Evolutionary conservation across 78 protist genomes (phyloP).

Genomic region (Dictyostelium intermedium): DNA sequence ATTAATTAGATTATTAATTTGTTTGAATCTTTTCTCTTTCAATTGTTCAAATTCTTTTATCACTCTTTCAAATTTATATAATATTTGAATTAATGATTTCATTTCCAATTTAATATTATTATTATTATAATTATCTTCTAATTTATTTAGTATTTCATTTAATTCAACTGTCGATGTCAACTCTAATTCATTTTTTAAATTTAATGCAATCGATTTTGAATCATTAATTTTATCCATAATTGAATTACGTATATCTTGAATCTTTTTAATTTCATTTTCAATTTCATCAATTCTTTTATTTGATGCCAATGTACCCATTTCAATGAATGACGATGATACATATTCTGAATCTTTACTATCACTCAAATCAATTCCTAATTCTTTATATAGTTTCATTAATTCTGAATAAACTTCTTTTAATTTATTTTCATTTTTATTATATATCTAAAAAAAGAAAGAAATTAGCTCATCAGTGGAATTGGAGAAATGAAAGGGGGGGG

Average conservation of each 20-base stretch:
- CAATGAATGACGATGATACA: not conserved
- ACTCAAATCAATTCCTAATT: not conserved
- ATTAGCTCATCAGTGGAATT: too few species aligned
- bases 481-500: too few species aligned
- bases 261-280: not conserved
- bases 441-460: not conserved
- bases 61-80: not conserved
- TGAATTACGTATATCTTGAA: not conserved
- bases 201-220: not conserved
- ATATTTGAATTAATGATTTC: not conserved
- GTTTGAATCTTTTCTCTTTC: not conserved
- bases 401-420: not conserved
- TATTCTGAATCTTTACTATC: not conserved
- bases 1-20: not conserved
- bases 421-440: not conserved
- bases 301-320: not conserved
- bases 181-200: not conserved
- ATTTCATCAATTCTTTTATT: constrained; percentile 5
- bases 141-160: not conserved
- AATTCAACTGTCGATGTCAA: not conserved
- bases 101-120: not conserved
- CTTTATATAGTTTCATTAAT: not conserved
- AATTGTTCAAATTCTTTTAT: too few species aligned
- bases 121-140: not conserved
- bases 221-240: not conserved